Evolutionary conservation across 2,329 filamentous ascomycete genomes (phyloP), one percentile per base, ranked within the genome.

Genomic region (Diaporthe sp.): DNA sequence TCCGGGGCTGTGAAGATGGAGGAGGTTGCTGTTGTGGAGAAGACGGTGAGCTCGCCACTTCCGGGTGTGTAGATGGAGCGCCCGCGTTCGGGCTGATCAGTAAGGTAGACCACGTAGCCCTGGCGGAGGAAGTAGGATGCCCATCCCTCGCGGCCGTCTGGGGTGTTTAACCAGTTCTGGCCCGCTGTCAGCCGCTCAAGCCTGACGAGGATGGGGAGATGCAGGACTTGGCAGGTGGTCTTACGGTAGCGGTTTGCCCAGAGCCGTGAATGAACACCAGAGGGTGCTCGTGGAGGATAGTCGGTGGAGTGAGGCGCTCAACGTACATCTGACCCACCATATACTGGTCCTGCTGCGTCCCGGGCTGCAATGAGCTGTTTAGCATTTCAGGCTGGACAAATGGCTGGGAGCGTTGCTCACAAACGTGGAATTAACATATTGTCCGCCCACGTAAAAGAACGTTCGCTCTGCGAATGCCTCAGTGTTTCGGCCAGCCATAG

Each of bases 101-200:
- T 81, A 10, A 88, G 75, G 75, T 86, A 87, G 13, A 89, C 85
- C 2, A 80, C 80, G 67, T 86, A 86, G 3, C 87, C 87, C 34
- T 82, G 77, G 0, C 78, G 77, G 1, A 87, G 78, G 63, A 89
- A 89, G 71, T 81, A 86, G 0, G 84, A 83, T 0, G 86, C 85
- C 87, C 87, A 89, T 12, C 87, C 87, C 1, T 82, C 81, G 2
- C 82, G 78, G 20, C 84, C 83, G 73, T 89, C 87, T 8, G 88
- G 87, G 25, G 87, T 90, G 51, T 85, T 85, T 20, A 86, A 79
- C 83, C 84, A 87, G 65, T 85, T 79, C 84, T 86, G 67, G 17
- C 1, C 3, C 4, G 1, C 1, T 15, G 28, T 67, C 42, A 67
- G 61, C 1, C 15, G 12, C 25, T 17, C 25, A 8, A 47, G 22